Base-by-base conservation (phyloP, 768 basidiomycete genomes). In the Artomyces pyxidatus region DNA sequence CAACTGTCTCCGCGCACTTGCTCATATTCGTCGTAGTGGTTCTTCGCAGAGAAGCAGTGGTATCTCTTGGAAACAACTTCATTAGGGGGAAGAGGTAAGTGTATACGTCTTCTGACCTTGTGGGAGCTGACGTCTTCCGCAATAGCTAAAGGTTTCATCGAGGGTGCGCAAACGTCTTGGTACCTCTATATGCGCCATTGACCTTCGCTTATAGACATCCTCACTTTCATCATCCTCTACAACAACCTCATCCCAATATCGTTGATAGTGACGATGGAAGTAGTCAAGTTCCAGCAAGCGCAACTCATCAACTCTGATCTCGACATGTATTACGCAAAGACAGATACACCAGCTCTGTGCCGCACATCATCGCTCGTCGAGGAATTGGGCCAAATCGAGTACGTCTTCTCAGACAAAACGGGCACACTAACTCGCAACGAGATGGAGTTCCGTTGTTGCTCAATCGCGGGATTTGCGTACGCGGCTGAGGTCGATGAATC, bases 161-260 rank as follows among this genome's bases (percentile, higher is more conserved):
- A 96, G 78, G 88, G 86, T 86, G n/a, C 37, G 64, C 51, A 16
- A 17, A 11, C 22, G 22, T 4, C 10, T 26, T 42, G 41, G 49
- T 10, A 2, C 17, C 2, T 19, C 14, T 26, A 2, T 17, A 38
- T 25, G 3, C n/a, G 35, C 30, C 19, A 32, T 42, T 47, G 25
- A 62, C 44, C 9, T 28, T 19, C 21, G 35, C 17, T 47, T 23
- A 50, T 58, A 90, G 95, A 99, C 65, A 91, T 98, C 49, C 76
- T 99, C 32, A 98, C 96, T 9, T 99, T 97, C 72, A 89, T 98
- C 67, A 95, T 99, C 65, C 76, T 97, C 35, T 98, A 97, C 75
- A 98, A 97, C 72, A 99, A 98, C 70, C 77, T 99, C 58, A 98
- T 99, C 52, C 95, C 95, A 3, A 99, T 99, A 60, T 98, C 95